Evolutionary conservation across 805 yeast species (phyloP).

Genomic region (Hanseniaspora taiwanica): DNA sequence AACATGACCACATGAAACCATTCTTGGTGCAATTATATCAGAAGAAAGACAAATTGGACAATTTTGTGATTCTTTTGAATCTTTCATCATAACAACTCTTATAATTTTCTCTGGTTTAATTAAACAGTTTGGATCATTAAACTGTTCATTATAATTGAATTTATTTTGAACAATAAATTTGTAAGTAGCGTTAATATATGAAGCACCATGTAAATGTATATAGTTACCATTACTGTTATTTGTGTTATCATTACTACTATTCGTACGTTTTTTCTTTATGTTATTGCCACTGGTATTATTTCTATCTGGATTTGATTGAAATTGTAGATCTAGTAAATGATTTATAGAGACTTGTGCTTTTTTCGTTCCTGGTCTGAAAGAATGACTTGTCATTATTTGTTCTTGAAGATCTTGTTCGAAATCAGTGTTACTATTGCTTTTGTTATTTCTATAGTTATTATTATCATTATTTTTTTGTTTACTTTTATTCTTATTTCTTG

Average conservation of each 20-base stretch:
- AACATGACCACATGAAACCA: conserved; percentile 91
- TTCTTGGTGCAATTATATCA: conserved; percentile 80
- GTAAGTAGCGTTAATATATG: conserved; percentile 71
- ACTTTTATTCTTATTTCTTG: too few species aligned
- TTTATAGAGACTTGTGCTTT: conserved; percentile 41
- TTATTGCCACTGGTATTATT: conserved; percentile 1
- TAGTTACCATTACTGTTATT: neutral
- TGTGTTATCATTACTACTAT: conserved; percentile 6
- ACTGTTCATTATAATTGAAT: conserved; percentile 42
- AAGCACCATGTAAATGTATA: conserved; percentile 45
- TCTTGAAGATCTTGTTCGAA: conserved; percentile 24
- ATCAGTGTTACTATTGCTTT: conserved; percentile 6
- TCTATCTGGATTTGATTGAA: conserved; percentile 27
- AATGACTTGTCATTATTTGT: conserved; percentile 20
- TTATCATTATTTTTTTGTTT: too few species aligned
- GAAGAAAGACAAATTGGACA: conserved; percentile 90
- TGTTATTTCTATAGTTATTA: neutral
- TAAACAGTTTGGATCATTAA: conserved; percentile 63
- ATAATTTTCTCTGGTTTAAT: conserved; percentile 47
- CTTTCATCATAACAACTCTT: conserved; percentile 43
- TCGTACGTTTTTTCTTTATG: conserved; percentile 9
- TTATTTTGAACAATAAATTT: conserved; percentile 66
- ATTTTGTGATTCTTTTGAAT: conserved; percentile 30
- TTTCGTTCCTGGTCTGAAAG: conserved; percentile 24
- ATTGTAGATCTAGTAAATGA: conserved; percentile 49